Evolutionary conservation across 495 filamentous ascomycete genomes (phyloP).

Genomic region (Penicillium antarcticum): DNA sequence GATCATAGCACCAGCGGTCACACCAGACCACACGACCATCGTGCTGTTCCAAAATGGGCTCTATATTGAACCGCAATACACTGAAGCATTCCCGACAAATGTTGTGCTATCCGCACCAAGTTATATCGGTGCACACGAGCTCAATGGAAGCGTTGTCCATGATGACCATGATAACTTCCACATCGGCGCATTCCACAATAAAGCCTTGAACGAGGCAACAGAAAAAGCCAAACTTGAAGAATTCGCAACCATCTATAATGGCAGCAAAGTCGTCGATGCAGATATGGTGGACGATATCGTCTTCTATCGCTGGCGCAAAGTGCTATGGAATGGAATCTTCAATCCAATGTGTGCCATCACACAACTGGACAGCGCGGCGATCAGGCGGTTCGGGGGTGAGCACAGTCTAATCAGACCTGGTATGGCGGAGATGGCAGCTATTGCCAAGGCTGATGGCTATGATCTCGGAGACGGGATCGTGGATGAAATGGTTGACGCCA

Average conservation of each 20-base stretch:
- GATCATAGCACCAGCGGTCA: slow-evolving; percentile 77
- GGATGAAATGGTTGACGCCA: slow-evolving; percentile 6
- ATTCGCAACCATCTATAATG: slow-evolving; percentile 11
- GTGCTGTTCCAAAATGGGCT: slow-evolving; percentile 57
- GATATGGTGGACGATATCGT: slow-evolving; percentile 9
- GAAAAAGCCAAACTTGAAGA: slow-evolving; percentile 7
- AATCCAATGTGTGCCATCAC: slow-evolving; percentile 16
- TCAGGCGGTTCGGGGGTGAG: slow-evolving; percentile 4
- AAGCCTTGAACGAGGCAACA: background rate
- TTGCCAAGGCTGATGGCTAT: slow-evolving; percentile 13
- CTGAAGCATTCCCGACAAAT: slow-evolving; percentile 40
- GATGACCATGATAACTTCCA: slow-evolving; percentile 12
- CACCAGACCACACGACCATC: slow-evolving; percentile 40
- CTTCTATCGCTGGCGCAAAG: slow-evolving; percentile 13
- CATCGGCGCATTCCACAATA: slow-evolving; percentile 7
- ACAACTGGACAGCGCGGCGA: slow-evolving; percentile 12
- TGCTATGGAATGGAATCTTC: slow-evolving; percentile 14
- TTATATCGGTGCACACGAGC: slow-evolving; percentile 13
- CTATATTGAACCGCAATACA: slow-evolving; percentile 48
- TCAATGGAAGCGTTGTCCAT: slow-evolving; percentile 10
- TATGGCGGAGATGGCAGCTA: slow-evolving; percentile 16
- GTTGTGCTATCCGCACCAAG: slow-evolving; percentile 9
- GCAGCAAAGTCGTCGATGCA: slow-evolving; percentile 7
- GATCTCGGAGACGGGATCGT: slow-evolving; percentile 7
- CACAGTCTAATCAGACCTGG: slow-evolving; percentile 12